Conservation (phyloP, 108 stramenopile genomes). For the Parmales sp. region DNA sequence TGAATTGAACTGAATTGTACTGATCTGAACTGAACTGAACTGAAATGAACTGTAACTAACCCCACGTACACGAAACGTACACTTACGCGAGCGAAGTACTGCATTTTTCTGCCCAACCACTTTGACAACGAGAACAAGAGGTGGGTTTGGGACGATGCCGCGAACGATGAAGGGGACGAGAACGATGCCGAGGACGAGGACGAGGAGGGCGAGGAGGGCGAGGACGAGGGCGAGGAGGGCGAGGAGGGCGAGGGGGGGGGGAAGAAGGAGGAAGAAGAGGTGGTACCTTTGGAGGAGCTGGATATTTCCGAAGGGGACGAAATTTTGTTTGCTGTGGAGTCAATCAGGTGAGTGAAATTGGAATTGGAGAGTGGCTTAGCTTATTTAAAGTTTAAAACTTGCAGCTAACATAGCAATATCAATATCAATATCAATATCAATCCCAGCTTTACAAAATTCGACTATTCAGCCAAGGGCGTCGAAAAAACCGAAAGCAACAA, state of each 20-base stretch:
- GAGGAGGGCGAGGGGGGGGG: constrained; percentile 25
- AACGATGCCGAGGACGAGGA: constrained; percentile 6
- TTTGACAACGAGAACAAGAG: neutral
- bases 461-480: constrained; percentile 2
- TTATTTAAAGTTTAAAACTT: no score
- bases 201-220: neutral
- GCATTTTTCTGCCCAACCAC: neutral
- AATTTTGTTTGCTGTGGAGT: neutral
- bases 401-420: no score
- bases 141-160: constrained; percentile 1
- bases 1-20: constrained; percentile 37
- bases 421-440: no score
- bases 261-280: constrained; percentile 38
- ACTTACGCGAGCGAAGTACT: neutral
- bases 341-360: no score
- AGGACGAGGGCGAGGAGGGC: constrained; percentile 26
- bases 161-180: constrained; percentile 20
- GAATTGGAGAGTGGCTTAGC: no score
- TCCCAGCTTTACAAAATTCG: neutral
- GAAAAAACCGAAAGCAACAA: no score
- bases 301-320: neutral
- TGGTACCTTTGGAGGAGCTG: no score
- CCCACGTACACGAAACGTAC: neutral
- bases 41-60: neutral
- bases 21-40: neutral